Evolutionary conservation across 2,329 filamentous ascomycete species (phyloP), one percentile per base, ranked within the genome.

Genomic region (Fusarium incarnatum): DNA sequence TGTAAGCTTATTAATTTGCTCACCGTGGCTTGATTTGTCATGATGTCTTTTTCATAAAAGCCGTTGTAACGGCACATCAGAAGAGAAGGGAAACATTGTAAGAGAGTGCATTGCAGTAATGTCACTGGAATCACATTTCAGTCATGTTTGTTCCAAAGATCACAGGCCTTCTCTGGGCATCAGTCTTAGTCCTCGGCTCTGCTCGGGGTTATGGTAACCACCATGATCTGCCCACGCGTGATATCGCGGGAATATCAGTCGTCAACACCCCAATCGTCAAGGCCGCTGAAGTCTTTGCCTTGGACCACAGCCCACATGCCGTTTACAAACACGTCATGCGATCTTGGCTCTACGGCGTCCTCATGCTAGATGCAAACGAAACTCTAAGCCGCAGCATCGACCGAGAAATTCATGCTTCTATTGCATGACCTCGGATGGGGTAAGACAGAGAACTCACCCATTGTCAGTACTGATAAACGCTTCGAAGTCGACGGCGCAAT

Each of bases 261-360:
- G 7, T 71, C 9, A 58, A 71, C 8, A 68, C 46, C 0, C 49
- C 56, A 4, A 37, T 71, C 1, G 50, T 71, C 8, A 45, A 53
- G 6, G 64, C 23, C 3, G 67, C 64, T 1, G 23, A 62, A 15
- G 27, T 12, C 3, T 48, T 56, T 6, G 64, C 56, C 8, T 5
- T 27, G 5, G 2, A 66, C 8, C 50, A 71, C 13, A 61, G 64
- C 25, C 55, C 23, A 1, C 30, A 62, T 10, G 54, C 50, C 11
- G 28, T 56, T 3, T 71, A 71, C n/a, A 71, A 68, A 13, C 67
- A 71, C 30, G 34, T 71, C 2, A 57, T 71, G 47, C 40, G 60
- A 3, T 47, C 42, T 1, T 71, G 60, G 68, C 56, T 71, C 1
- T 71, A 55, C 23, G 60, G 50, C 2, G 47, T 32, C 1, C 40